Conservation (phyloP, 306 rosid species). For the Ziziphus jujuba region DNA sequence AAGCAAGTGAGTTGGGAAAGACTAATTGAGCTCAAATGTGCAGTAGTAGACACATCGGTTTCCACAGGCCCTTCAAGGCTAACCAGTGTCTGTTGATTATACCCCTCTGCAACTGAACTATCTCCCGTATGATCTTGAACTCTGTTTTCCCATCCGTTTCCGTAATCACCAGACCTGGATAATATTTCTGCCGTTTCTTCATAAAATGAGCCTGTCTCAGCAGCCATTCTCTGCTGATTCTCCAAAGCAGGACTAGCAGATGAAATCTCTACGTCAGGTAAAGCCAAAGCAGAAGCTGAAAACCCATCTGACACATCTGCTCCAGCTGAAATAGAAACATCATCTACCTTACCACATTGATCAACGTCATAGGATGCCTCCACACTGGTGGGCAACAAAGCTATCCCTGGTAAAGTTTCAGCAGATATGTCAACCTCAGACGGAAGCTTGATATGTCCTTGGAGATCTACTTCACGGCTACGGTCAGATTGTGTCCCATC, state of each 20-base stretch:
- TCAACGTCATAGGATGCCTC: conserved; percentile 35
- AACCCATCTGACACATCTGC: conserved; percentile 35
- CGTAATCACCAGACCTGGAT: conserved; percentile 40
- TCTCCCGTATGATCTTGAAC: conserved; percentile 26
- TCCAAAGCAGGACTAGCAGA: conserved; percentile 30
- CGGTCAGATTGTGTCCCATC: conserved; percentile 40
- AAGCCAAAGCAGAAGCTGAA: conserved; percentile 30
- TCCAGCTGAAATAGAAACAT: conserved; percentile 39
- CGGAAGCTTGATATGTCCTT: conserved; percentile 41
- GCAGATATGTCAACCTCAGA: conserved; percentile 30
- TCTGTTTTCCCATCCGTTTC: conserved; percentile 28
- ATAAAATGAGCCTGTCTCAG: conserved; percentile 21
- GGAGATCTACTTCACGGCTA: conserved; percentile 37
- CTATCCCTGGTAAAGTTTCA: conserved; percentile 34
- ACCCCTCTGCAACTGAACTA: conserved; percentile 25
- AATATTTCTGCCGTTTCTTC: conserved; percentile 34
- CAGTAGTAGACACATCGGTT: conserved; percentile 32
- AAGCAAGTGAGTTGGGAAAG: conserved; percentile 57
- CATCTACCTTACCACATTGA: conserved; percentile 31
- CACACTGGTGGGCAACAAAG: conserved; percentile 32
- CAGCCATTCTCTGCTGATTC: conserved; percentile 26
- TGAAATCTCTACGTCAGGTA: conserved; percentile 33
- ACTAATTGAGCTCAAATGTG: conserved; percentile 42
- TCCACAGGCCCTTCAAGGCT: conserved; percentile 34
- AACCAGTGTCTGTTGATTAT: conserved; percentile 28